These are phyloP conservation scores for Coemansia sp. DNA, from an alignment of 371 early-diverging fungal genomes.

Conservation along the genomic window DNA sequence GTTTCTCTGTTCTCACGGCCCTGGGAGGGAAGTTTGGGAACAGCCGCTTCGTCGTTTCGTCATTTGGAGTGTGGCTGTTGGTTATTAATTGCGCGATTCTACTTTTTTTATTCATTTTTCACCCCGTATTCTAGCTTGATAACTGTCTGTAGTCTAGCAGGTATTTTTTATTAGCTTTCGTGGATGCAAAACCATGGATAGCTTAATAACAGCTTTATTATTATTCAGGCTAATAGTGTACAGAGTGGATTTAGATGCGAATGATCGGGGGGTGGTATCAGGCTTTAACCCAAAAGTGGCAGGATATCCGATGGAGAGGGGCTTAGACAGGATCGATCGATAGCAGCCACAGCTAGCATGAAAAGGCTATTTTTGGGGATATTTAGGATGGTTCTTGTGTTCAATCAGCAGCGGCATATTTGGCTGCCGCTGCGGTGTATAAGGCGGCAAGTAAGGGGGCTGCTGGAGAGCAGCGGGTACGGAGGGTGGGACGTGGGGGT, in stretches of 20 bases:
- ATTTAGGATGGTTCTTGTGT: constrained; percentile 32
- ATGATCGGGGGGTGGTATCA: background rate
- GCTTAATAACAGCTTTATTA: constrained; percentile 1
- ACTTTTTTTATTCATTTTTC: background rate
- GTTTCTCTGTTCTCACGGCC: background rate
- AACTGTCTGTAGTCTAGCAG: background rate
- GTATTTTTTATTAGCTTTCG: background rate
- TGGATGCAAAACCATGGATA: background rate
- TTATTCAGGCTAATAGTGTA: background rate
- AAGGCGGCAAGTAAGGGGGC: constrained; percentile 29
- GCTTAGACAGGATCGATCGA: too few species aligned
- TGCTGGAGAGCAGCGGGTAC: constrained; percentile 55
- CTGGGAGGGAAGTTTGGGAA: background rate
- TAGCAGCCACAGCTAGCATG: too few species aligned
- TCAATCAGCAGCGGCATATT: constrained; percentile 35
- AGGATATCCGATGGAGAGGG: too few species aligned
- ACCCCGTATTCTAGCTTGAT: background rate
- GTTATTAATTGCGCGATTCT: constrained; percentile 2
- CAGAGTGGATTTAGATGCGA: background rate
- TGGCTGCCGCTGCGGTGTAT: constrained; percentile 47
- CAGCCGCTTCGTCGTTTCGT: background rate
- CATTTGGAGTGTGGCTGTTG: too few species aligned
- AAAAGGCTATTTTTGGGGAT: too few species aligned
- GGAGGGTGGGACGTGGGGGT: constrained; percentile 57
- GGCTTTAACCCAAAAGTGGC: too few species aligned